phyloP scores from a whole-genome alignment of 345 rosid genomes.

The Acer campestre region DNA sequence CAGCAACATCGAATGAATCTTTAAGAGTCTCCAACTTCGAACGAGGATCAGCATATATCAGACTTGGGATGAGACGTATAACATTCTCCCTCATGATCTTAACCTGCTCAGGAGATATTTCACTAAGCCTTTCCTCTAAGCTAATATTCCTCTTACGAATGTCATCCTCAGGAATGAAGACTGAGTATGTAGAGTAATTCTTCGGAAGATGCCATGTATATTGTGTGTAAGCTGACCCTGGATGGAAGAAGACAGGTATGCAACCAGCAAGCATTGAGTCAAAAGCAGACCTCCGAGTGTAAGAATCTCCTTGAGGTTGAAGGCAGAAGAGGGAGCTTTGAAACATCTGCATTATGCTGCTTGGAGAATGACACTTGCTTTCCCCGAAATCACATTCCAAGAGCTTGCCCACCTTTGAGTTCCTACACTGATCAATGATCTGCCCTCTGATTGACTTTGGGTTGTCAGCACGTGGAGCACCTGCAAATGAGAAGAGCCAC shows the following conservation, averaged over 20 bases:
- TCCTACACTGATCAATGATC: slow-evolving; percentile 74
- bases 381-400: slow-evolving; percentile 89
- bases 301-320: slow-evolving; percentile 94
- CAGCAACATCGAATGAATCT: slow-evolving; percentile 88
- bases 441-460: slow-evolving; percentile 79
- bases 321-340: slow-evolving; percentile 82
- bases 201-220: slow-evolving; percentile 93
- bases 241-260: slow-evolving; percentile 91
- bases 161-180: slow-evolving; percentile 83
- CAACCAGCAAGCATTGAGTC: slow-evolving; percentile 90
- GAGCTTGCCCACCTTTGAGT: slow-evolving; percentile 57
- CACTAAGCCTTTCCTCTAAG: slow-evolving; percentile 71
- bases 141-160: slow-evolving; percentile 68
- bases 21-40: slow-evolving; percentile 58
- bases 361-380: slow-evolving; percentile 92
- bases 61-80: slow-evolving; percentile 65
- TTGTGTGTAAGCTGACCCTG: slow-evolving; percentile 88
- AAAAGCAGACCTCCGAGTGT: slow-evolving; percentile 86
- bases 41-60: slow-evolving; percentile 81
- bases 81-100: slow-evolving; percentile 75
- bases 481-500: slow-evolving; percentile 94
- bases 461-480: slow-evolving; percentile 83
- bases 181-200: slow-evolving; percentile 78
- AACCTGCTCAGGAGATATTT: slow-evolving; percentile 73
- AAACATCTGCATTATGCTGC: slow-evolving; percentile 88